Evolutionary conservation across 257 asterid genomes (phyloP), one percentile per base, ranked within the genome.

Genomic region (Solanum paucissectum): DNA sequence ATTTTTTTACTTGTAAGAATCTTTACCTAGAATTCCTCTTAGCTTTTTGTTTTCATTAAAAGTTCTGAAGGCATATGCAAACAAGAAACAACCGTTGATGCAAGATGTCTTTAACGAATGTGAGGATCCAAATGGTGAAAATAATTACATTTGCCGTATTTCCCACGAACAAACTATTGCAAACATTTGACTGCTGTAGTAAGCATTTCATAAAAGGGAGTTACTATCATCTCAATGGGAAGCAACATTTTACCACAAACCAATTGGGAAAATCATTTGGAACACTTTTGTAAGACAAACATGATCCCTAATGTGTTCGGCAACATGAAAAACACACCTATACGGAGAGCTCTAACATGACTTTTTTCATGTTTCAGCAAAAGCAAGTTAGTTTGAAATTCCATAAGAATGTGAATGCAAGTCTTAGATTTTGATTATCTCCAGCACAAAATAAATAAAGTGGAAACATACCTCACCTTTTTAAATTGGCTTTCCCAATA

Each of bases 401-500:
- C n/a, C 84, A 79, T 13, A 44, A 25, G 64, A 44, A 25, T 44
- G 14, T 79, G 38, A 25, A 77, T 42, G 84, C 60, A 77, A 42
- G n/a, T 77, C 62, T 27, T 77, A 14, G 14, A 77, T 77, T 42
- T 77, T 44, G 13, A 79, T 79, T 44, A 79, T 42, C 64, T 13
- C 34, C n/a, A 44, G 84, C 25, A 29, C 13, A 33, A 71, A 25
- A 46, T 25, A 68, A 69, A 69, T 46, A 52, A 84, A 71, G 25
- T 76, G 69, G 79, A 37, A 49, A 12, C 46, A 90, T 86, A 89
- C 72, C 91, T 89, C 82, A 97, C 99, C 99, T 96, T 97, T 94
- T 96, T 97, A 94, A 96, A 97, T 91, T 97, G 99, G 91, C 92
- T 91, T 92, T 97, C 99, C 99, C 99, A 97, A 89, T 97, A 95